These are phyloP conservation scores for Craterostigma plantagineum DNA, from an alignment of 257 asterid species.

Conservation along the genomic window DNA sequence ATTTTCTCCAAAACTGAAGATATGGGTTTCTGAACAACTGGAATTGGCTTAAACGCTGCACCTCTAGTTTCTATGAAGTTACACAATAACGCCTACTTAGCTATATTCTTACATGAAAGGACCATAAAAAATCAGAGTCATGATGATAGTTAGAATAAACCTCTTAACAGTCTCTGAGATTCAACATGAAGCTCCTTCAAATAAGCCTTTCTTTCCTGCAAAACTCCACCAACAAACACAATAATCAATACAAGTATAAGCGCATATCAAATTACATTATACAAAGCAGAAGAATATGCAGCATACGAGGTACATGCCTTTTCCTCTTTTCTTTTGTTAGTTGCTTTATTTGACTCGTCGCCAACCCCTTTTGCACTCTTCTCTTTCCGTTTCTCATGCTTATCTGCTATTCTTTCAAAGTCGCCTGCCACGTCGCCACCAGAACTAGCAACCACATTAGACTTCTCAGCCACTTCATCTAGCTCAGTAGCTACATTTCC, in stretches of 20 bases:
- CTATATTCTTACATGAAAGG: not conserved
- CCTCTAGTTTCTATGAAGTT: constrained; percentile 41
- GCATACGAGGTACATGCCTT: constrained; percentile 25
- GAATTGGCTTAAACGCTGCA: constrained; percentile 55
- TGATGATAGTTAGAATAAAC: constrained; percentile 12
- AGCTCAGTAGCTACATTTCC: constrained; percentile 8
- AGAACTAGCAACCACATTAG: constrained; percentile 39
- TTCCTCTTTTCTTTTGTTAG: constrained; percentile 41
- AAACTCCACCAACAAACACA: constrained; percentile 2
- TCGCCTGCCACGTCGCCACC: constrained; percentile 17
- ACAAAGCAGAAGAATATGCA: constrained; percentile 3
- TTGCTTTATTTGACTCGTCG: constrained; percentile 11
- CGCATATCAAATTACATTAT: no score
- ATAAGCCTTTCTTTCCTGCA: constrained; percentile 50
- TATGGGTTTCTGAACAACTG: constrained; percentile 60
- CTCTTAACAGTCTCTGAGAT: constrained; percentile 73
- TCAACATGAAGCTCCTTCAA: constrained; percentile 77
- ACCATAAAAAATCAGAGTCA: not conserved
- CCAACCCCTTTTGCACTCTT: constrained; percentile 15
- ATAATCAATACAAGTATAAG: not conserved
- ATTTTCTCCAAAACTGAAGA: constrained; percentile 77
- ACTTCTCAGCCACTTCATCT: constrained; percentile 12
- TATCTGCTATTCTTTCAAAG: constrained; percentile 8
- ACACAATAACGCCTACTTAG: constrained; percentile 5
- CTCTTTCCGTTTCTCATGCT: constrained; percentile 20